Conservation (phyloP, 805 yeast genomes). For the Debaryomyces maramus region DNA sequence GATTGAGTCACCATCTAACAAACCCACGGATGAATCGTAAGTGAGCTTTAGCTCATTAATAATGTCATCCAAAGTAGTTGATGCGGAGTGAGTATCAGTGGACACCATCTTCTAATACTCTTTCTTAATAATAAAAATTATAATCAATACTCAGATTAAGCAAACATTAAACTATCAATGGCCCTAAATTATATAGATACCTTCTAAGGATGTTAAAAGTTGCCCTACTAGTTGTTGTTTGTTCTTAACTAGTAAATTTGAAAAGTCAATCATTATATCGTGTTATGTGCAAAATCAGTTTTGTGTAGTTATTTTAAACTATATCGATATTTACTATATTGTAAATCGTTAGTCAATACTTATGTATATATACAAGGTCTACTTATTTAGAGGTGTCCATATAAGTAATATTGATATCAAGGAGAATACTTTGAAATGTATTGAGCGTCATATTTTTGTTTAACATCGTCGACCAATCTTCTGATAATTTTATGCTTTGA, state of each 20-base stretch:
- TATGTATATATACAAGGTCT: slow-evolving; percentile 1
- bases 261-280: too few species aligned
- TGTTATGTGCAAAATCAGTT: background rate
- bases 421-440: slow-evolving; percentile 28
- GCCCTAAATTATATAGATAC: background rate
- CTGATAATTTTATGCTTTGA: slow-evolving; percentile 35
- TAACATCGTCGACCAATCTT: slow-evolving; percentile 33
- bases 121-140: background rate
- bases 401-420: slow-evolving; percentile 11
- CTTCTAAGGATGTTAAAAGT: too few species aligned
- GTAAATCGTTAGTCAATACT: slow-evolving; percentile 1
- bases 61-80: slow-evolving; percentile 50
- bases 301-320: background rate
- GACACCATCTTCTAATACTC: slow-evolving; percentile 1
- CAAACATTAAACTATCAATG: background rate
- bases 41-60: slow-evolving; percentile 51
- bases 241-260: too few species aligned
- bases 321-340: background rate
- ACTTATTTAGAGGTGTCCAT: background rate
- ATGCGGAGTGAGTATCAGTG: slow-evolving; percentile 27
- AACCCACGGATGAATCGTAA: slow-evolving; percentile 60
- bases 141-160: background rate
- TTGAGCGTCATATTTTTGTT: slow-evolving; percentile 30
- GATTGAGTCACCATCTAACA: slow-evolving; percentile 58
- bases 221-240: too few species aligned